phyloP scores from a whole-genome alignment of 2,329 filamentous ascomycete species.

The Teratosphaeria epicoccoides region DNA sequence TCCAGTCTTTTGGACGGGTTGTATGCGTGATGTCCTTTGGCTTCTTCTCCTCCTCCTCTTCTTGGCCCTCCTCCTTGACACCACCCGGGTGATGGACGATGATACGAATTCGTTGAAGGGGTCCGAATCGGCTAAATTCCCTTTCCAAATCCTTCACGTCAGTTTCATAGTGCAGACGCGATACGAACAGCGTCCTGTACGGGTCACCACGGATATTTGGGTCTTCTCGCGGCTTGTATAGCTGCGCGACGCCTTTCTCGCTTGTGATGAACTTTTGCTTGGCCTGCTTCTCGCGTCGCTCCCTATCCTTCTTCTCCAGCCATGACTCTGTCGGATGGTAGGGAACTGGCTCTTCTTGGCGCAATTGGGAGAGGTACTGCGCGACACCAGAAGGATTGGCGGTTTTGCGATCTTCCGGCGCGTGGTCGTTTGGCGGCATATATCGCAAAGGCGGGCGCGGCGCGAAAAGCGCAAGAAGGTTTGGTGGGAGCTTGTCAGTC shows the following conservation, averaged over 20 bases:
- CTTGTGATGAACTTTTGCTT: slow-evolving; percentile 52
- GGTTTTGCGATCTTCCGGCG: slow-evolving; percentile 72
- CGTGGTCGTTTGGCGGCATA: slow-evolving; percentile 70
- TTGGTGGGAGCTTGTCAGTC: slow-evolving; percentile 93
- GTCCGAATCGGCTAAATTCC: slow-evolving; percentile 86
- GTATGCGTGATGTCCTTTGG: slow-evolving; percentile 1
- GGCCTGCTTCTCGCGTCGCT: slow-evolving; percentile 69
- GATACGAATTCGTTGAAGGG: slow-evolving; percentile 72
- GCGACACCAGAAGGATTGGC: slow-evolving; percentile 63
- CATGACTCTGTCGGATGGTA: slow-evolving; percentile 84
- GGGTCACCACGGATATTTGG: slow-evolving; percentile 84
- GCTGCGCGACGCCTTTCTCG: slow-evolving; percentile 47
- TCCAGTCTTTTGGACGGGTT: slow-evolving; percentile 27
- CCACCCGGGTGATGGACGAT: neutral
- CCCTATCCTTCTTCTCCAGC: slow-evolving; percentile 76
- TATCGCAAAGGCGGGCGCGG: slow-evolving; percentile 86
- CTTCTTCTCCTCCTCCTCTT: neutral
- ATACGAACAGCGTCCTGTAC: slow-evolving; percentile 89
- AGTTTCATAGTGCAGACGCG: slow-evolving; percentile 78
- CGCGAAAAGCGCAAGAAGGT: slow-evolving; percentile 87
- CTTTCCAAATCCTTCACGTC: slow-evolving; percentile 83
- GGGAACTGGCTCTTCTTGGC: slow-evolving; percentile 45
- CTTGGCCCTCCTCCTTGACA: slow-evolving; percentile 68
- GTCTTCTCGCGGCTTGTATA: slow-evolving; percentile 75
- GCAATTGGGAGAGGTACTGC: slow-evolving; percentile 60